These are phyloP conservation scores for Mycena indigotica DNA, from an alignment of 768 basidiomycete genomes.

Conservation along the genomic window DNA sequence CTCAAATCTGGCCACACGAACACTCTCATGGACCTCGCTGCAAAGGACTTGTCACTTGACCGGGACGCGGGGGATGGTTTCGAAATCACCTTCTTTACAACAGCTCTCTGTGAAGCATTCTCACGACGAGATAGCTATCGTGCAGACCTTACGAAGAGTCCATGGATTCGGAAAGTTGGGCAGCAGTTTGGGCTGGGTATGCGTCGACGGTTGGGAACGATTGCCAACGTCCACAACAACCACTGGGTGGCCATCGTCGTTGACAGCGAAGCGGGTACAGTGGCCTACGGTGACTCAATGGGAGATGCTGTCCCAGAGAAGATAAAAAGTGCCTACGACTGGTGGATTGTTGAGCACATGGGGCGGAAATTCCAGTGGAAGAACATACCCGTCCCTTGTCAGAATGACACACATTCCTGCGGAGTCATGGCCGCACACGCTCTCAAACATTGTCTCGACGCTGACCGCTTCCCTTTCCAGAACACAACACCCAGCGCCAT, in stretches of 20 bases:
- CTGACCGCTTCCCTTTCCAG: constrained; percentile 7
- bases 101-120: background rate
- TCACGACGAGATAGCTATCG: constrained; percentile 1
- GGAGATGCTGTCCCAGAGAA: background rate
- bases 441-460: background rate
- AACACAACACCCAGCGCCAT: background rate
- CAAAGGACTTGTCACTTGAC: constrained; percentile 8
- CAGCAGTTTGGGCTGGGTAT: background rate
- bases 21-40: background rate
- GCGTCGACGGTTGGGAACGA: background rate
- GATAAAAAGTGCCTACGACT: background rate
- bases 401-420: background rate
- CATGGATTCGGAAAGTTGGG: constrained; percentile 12
- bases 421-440: background rate
- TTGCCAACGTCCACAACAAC: constrained; percentile 4
- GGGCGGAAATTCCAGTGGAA: background rate
- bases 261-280: background rate
- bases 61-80: background rate
- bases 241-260: constrained; percentile 12
- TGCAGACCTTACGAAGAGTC: background rate
- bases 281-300: background rate
- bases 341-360: background rate
- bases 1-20: constrained; percentile 5
- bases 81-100: constrained; percentile 1
- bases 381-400: background rate